Base-by-base conservation (phyloP, 208 protist genomes). In the Trypanosoma lewisi region DNA sequence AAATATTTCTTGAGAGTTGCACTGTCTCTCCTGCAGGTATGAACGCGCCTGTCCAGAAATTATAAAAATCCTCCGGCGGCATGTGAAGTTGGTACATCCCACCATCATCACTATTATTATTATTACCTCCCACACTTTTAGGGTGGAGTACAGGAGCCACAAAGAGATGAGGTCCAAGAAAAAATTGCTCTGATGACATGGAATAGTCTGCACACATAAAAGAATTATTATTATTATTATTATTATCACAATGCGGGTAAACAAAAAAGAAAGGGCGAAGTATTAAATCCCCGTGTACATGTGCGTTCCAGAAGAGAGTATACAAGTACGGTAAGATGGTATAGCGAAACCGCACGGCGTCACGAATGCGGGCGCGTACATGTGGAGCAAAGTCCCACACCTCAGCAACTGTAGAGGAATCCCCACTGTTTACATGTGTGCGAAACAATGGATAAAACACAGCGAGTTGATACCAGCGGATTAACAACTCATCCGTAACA, bases 391-490 rank as follows among this genome's bases (percentile, higher is more conserved):
- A 95, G 28, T 90, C 54, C 83, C 91, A 98, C 4, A 93, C 96
- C 72, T 98, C 97, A 31, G 90, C 64, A 33, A 85, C 77, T 61
- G 85, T 67, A 7, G 90, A 83, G 39, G 3, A 3, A 4, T 44
- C 39, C 33, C 97, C 82, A 9, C 85, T 50, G 53, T 93, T 79
- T 9, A 87, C 86, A 56, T 99, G 96, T 5, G 80, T 83, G 51
- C 97, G 86, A 77, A 99, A 98, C 67, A 98, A 98, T 34, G 97
- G 96, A 28, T 96, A 85, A 59, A 83, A 83, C 14, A 53, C 51
- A 41, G 82, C 95, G 0, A 87, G 63, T 74, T 99, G 96, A 63
- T 98, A 98, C 97, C 97, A 99, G 8, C 98, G 85, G 16, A 89
- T 70, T 12, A 98, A 34, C 17, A 99, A 75, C 67, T 99, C 89